These are phyloP conservation scores for Tylopilus plumbeoviolaceoides DNA, from an alignment of 768 basidiomycete species.

Conservation along the genomic window DNA sequence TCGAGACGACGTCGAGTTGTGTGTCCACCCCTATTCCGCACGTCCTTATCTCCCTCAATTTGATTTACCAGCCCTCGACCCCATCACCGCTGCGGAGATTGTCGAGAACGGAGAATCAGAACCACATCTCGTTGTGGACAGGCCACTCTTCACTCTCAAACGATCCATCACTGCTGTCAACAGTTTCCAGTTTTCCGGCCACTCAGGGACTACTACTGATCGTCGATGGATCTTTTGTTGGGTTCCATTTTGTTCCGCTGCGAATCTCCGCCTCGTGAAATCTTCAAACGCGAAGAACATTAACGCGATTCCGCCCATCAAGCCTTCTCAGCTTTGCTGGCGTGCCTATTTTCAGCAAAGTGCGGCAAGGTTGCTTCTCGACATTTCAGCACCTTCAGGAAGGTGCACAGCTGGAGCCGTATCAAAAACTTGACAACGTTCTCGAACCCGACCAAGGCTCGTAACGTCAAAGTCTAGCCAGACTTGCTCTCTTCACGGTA, in stretches of 20 bases:
- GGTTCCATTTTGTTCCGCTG: conserved; percentile 45
- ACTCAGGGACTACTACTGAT: conserved; percentile 51
- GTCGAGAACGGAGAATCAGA: conserved; percentile 49
- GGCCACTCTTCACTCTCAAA: conserved; percentile 41
- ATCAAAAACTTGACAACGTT: conserved; percentile 35
- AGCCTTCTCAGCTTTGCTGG: conserved; percentile 50
- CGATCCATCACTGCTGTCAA: conserved; percentile 57
- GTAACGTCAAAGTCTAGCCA: conserved; percentile 42
- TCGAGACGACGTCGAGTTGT: conserved; percentile 36
- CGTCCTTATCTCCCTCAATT: conserved; percentile 14
- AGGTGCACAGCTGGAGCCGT: conserved; percentile 51
- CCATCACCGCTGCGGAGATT: conserved; percentile 43
- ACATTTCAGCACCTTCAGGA: conserved; percentile 50
- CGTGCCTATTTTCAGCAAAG: conserved; percentile 52
- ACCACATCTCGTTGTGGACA: conserved; percentile 41
- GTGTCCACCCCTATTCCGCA: conserved; percentile 8
- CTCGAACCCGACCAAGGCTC: conserved; percentile 37
- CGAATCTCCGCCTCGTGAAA: conserved; percentile 48
- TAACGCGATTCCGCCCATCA: conserved; percentile 41
- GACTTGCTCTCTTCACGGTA: conserved; percentile 50
- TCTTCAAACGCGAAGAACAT: conserved; percentile 41
- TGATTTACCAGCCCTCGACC: conserved; percentile 44
- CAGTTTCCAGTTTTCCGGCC: conserved; percentile 41
- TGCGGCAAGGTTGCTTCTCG: conserved; percentile 48
- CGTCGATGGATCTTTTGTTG: conserved; percentile 50